Conservation (phyloP, 345 rosid genomes). For the Eucalyptus pauciflora region DNA sequence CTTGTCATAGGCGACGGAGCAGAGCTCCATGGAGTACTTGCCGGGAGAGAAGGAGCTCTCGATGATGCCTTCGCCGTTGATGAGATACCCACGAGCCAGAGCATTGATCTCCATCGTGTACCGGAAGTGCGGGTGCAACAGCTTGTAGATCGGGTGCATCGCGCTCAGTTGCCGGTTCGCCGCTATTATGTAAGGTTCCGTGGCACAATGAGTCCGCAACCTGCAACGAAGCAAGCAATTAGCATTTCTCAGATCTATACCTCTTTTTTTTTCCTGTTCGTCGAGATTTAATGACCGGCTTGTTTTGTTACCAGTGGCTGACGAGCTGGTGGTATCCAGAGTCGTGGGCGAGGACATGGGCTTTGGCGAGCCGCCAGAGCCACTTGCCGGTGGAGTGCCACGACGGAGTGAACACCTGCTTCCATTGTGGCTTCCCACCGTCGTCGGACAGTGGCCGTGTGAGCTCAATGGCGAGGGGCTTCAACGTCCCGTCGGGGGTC, state of each 20-base stretch:
- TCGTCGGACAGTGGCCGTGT: slow-evolving; percentile 30
- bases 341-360: slow-evolving; percentile 56
- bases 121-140: slow-evolving; percentile 61
- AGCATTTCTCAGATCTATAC: background rate
- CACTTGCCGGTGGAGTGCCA: slow-evolving; percentile 37
- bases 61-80: slow-evolving; percentile 52
- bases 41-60: slow-evolving; percentile 49
- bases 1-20: slow-evolving; percentile 40
- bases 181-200: slow-evolving; percentile 66
- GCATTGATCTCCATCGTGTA: slow-evolving; percentile 78
- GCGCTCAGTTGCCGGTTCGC: slow-evolving; percentile 58
- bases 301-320: slow-evolving; percentile 43
- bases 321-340: slow-evolving; percentile 59
- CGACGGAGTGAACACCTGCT: slow-evolving; percentile 28
- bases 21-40: slow-evolving; percentile 36
- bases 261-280: background rate
- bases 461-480: slow-evolving; percentile 58
- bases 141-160: slow-evolving; percentile 57
- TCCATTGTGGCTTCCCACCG: slow-evolving; percentile 61
- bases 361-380: slow-evolving; percentile 76
- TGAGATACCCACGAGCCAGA: slow-evolving; percentile 38
- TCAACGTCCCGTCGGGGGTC: slow-evolving; percentile 32
- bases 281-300: background rate
- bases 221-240: slow-evolving; percentile 5
- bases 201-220: slow-evolving; percentile 57